Conservation (phyloP, 805 yeast species). For the Wickerhamiella brachini region DNA sequence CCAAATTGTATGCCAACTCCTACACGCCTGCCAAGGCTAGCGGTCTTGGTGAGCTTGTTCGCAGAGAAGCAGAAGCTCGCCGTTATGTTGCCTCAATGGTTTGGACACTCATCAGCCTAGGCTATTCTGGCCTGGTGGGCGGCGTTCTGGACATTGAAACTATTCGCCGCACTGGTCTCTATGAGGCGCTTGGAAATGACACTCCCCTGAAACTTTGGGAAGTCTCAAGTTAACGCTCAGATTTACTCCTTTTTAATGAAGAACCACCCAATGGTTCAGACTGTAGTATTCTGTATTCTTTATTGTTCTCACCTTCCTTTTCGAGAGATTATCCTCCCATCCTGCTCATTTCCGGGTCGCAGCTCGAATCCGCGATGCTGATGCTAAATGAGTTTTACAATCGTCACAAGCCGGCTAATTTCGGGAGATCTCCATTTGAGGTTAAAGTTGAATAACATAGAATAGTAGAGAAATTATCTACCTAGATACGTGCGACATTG, state of each 20-base stretch:
- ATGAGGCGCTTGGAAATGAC: not conserved
- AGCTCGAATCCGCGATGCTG: too few species aligned
- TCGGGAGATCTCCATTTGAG: not conserved
- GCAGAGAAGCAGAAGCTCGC: constrained; percentile 2
- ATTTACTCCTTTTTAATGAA: not conserved
- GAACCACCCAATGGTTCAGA: not conserved
- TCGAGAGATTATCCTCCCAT: too few species aligned
- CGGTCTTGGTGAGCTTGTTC: not conserved
- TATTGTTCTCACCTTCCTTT: too few species aligned
- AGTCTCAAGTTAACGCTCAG: not conserved
- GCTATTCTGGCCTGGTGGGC: constrained; percentile 7
- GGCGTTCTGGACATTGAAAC: constrained; percentile 21
- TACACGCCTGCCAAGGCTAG: constrained; percentile 4
- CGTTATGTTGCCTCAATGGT: constrained; percentile 6
- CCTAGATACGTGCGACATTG: not conserved
- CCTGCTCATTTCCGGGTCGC: too few species aligned
- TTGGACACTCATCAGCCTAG: constrained; percentile 9
- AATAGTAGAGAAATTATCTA: not conserved
- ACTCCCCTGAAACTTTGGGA: not conserved
- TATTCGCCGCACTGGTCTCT: constrained; percentile 12
- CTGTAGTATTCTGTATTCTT: not conserved
- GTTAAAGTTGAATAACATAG: not conserved
- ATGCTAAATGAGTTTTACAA: too few species aligned
- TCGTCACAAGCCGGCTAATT: too few species aligned
- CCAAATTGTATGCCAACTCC: constrained; percentile 1